These are phyloP conservation scores for Lithocarpus polystachyus DNA, from an alignment of 306 rosid genomes.

Conservation along the genomic window DNA sequence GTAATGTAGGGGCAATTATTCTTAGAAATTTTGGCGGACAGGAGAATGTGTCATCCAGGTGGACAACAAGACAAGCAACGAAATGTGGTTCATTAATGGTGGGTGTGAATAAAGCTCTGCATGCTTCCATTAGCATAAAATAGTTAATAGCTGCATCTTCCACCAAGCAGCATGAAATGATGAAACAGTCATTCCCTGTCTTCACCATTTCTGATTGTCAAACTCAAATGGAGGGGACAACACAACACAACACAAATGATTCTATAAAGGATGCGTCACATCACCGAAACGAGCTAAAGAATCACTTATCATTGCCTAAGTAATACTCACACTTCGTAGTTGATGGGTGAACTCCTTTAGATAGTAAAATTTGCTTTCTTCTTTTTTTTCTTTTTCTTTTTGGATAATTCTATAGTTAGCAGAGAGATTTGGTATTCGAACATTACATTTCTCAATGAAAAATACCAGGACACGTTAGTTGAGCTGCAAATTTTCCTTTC, in stretches of 20 bases:
- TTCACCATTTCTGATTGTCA: background rate
- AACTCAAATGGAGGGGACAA: background rate
- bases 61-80: constrained; percentile 1
- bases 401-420: background rate
- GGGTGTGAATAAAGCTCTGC: background rate
- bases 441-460: too few species aligned
- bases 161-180: background rate
- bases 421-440: background rate
- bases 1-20: background rate
- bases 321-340: background rate
- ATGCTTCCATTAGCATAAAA: background rate
- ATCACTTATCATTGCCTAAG: background rate
- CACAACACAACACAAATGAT: background rate
- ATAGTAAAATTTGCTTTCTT: background rate
- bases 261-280: background rate
- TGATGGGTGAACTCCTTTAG: background rate
- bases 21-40: constrained; percentile 19
- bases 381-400: background rate
- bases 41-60: constrained; percentile 22
- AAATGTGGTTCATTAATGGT: constrained; percentile 6
- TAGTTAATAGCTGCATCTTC: background rate
- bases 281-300: background rate
- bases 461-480: too few species aligned
- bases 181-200: background rate
- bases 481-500: too few species aligned